Conservation (phyloP, 495 filamentous ascomycete genomes). For the Annulohypoxylon bovei region DNA sequence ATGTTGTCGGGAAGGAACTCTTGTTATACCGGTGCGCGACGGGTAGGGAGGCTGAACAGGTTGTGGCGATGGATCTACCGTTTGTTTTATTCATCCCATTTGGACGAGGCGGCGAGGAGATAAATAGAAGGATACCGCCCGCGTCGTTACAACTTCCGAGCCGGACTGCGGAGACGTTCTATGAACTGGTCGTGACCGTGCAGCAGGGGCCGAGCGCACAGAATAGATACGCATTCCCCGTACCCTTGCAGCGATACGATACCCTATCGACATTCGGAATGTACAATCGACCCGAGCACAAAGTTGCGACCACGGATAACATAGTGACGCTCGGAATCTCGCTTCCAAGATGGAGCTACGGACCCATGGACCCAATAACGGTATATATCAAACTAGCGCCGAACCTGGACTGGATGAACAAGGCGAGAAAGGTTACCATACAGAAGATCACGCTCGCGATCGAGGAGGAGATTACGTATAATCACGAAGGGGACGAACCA, state of each 20-base stretch:
- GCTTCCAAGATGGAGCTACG: constrained; percentile 95
- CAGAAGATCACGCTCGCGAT: constrained; percentile 92
- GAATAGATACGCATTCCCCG: constrained; percentile 89
- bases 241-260: constrained; percentile 92
- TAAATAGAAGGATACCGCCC: constrained; percentile 86
- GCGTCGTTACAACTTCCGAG: constrained; percentile 91
- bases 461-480: constrained; percentile 97
- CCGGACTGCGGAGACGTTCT: constrained; percentile 93
- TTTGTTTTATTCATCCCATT: constrained; percentile 98
- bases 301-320: constrained; percentile 86
- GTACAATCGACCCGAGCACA: constrained; percentile 95
- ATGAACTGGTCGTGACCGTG: constrained; percentile 94
- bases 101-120: constrained; percentile 87
- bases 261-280: constrained; percentile 98
- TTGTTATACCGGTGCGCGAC: constrained; percentile 85
- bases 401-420: constrained; percentile 88
- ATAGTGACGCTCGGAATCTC: constrained; percentile 91
- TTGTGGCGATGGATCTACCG: constrained; percentile 96
- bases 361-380: constrained; percentile 91
- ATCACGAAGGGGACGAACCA: constrained; percentile 97
- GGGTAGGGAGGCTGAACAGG: constrained; percentile 84
- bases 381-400: constrained; percentile 94
- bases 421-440: constrained; percentile 92
- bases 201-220: constrained; percentile 88
- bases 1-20: constrained; percentile 95